Base-by-base conservation (phyloP, 129 eudicot genomes). In the Lactuca saligna region DNA sequence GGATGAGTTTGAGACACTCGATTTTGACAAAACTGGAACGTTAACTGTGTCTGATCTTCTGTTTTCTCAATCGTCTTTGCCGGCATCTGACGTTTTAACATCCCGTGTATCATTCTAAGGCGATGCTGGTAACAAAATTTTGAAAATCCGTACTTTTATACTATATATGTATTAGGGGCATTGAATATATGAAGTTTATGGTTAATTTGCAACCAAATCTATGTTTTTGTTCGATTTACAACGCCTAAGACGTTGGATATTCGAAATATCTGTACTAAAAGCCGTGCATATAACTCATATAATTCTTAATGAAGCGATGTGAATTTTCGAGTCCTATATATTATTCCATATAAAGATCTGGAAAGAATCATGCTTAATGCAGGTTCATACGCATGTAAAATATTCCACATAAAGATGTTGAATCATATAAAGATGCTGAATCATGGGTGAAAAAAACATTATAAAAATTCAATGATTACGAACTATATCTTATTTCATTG, bases 21-120 rank as follows among this genome's bases (percentile, higher is more conserved):
- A 91, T 77, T 80, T 85, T 37, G 97, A 91, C 72, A 88, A 86
- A 63, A 83, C 96, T 1, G 97, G 97, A 57, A 91, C 96, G 55
- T 78, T 91, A 62, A 88, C 90, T n/a, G 54, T 54, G 63, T 72
- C 76, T 32, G 96, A 91, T 66, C 68, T 91, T n/a, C 20, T 57
- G 35, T 79, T 83, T 55, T 84, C 90, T 14, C 97, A 91, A 50
- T 77, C 81, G 31, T 76, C 78, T 0, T 63, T 73, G 32, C 5
- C 4, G n/a, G 50, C 69, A 0, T 29, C 57, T 16, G 63, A 50
- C 8, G 17, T 51, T 68, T 9, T 58, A 59, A 29, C 69, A 25
- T 17, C 80, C 16, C 63, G 58, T 10, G 6, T 68, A 53, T 75
- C 80, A 11, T 16, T 75, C 46, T 76, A 76, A 51, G 44, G 54